A percentile compares a stretch with the other conserved stretches of the same genome.
phyloP scores from a whole-genome alignment of 495 filamentous ascomycete genomes.

The Lindgomyces ingoldianus region DNA sequence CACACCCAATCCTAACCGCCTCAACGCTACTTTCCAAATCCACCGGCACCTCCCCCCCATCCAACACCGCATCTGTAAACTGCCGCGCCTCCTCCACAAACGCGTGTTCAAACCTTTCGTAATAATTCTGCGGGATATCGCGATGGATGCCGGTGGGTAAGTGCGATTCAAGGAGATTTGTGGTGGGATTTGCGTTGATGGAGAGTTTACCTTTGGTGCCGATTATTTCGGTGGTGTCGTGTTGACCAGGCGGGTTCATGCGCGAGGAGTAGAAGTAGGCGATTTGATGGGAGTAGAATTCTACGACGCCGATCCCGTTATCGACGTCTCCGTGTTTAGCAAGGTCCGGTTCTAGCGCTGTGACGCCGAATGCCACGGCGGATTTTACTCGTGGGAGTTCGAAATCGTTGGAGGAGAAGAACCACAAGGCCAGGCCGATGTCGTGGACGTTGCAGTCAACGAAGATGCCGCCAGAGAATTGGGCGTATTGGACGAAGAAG shows the following conservation, averaged over 20 bases:
- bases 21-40: conserved; percentile 57
- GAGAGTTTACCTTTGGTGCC: conserved; percentile 62
- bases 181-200: conserved; percentile 57
- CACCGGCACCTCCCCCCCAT: conserved; percentile 55
- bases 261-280: conserved; percentile 61
- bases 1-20: conserved; percentile 62
- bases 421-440: conserved; percentile 53
- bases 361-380: conserved; percentile 58
- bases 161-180: conserved; percentile 56
- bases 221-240: conserved; percentile 65
- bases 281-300: conserved; percentile 62
- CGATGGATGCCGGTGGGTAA: conserved; percentile 53
- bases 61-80: conserved; percentile 58
- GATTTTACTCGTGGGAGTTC: conserved; percentile 45
- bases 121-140: conserved; percentile 61
- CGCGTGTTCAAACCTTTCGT: conserved; percentile 62
- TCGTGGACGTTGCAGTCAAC: conserved; percentile 54
- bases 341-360: conserved; percentile 62
- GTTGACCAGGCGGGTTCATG: conserved; percentile 67
- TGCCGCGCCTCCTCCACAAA: conserved; percentile 65
- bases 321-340: conserved; percentile 61
- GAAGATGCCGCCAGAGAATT: conserved; percentile 52
- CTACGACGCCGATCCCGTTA: conserved; percentile 64
- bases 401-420: conserved; percentile 41
- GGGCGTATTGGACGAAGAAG: conserved; percentile 52